Percentiles rank a stretch among this genome's conserved stretches.
phyloP scores from a whole-genome alignment of 192 early-diverging fungal species.

The Coemansia sp. region DNA sequence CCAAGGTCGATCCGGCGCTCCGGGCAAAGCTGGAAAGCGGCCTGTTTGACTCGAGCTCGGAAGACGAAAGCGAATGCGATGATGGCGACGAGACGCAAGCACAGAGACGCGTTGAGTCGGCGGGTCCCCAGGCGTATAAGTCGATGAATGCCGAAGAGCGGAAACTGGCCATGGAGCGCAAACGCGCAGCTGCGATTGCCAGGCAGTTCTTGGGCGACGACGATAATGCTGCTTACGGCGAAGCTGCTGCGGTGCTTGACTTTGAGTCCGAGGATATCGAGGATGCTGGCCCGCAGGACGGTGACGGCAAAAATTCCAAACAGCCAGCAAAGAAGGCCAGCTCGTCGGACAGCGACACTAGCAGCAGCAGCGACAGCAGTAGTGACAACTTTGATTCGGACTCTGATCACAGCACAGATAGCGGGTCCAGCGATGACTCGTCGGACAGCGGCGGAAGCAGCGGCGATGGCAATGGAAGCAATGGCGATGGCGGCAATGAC shows the following conservation, averaged over 20 bases:
- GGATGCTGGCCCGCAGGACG: slow-evolving; percentile 3
- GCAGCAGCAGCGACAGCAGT: slow-evolving; percentile 1
- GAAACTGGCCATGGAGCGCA: slow-evolving; percentile 25
- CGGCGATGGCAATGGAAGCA: neutral
- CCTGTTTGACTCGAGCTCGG: slow-evolving; percentile 39
- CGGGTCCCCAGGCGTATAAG: no score
- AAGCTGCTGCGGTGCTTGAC: neutral
- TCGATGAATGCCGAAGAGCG: slow-evolving; percentile 20
- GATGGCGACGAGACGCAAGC: no score
- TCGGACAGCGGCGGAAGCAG: neutral
- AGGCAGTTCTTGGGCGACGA: slow-evolving; percentile 8
- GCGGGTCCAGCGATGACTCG: slow-evolving; percentile 7
- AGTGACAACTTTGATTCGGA: slow-evolving; percentile 3
- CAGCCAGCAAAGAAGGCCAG: neutral
- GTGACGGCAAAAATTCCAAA: neutral
- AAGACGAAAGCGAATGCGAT: slow-evolving; percentile 14
- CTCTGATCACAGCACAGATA: no score
- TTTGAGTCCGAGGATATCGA: neutral
- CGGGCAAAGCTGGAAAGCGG: slow-evolving; percentile 42
- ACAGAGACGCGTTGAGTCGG: no score
- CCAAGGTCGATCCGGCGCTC: slow-evolving; percentile 16
- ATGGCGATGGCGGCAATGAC: slow-evolving; percentile 4
- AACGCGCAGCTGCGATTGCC: slow-evolving; percentile 31
- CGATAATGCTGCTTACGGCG: no score
- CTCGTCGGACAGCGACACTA: neutral